phyloP scores from a whole-genome alignment of 352 stramenopile species.

The Phytophthora lateralis region DNA sequence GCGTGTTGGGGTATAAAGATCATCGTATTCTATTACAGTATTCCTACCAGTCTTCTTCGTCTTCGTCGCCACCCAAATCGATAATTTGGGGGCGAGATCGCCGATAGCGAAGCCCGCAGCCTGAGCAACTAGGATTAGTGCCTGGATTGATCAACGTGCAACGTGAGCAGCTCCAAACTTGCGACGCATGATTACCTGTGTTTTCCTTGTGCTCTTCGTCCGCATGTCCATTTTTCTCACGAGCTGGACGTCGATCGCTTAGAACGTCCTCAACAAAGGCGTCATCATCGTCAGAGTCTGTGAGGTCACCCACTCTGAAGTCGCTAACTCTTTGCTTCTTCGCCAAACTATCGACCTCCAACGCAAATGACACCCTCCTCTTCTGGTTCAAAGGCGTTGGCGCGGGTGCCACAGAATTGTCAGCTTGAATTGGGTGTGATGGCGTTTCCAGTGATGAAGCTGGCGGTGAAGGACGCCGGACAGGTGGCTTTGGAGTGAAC shows the following conservation, averaged over 20 bases:
- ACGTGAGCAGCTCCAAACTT: conserved; percentile 70
- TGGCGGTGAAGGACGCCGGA: not conserved
- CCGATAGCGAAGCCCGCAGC: conserved; percentile 74
- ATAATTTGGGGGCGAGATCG: conserved; percentile 62
- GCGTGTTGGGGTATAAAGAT: not conserved
- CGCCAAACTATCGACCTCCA: conserved; percentile 17
- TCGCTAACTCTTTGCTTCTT: conserved; percentile 28
- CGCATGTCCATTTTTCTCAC: conserved; percentile 13
- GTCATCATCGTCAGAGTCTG: conserved; percentile 35
- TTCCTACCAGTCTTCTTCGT: conserved; percentile 42
- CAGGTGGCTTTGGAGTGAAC: conserved; percentile 24
- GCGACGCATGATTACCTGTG: conserved; percentile 21
- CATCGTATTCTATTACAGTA: conserved; percentile 18
- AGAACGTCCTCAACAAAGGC: conserved; percentile 35
- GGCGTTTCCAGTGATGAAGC: conserved; percentile 23
- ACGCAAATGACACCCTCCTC: conserved; percentile 34
- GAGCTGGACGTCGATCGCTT: conserved; percentile 8
- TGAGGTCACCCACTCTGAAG: conserved; percentile 3
- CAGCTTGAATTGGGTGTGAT: conserved; percentile 9
- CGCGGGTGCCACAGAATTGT: not conserved
- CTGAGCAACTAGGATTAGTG: conserved; percentile 58
- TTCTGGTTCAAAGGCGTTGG: conserved; percentile 12
- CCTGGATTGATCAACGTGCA: conserved; percentile 81
- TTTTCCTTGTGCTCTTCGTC: conserved; percentile 59
- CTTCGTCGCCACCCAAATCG: conserved; percentile 50